These are phyloP conservation scores for Aspergillus clavatus DNA, from an alignment of 2,329 filamentous ascomycete species.

Conservation along the genomic window DNA sequence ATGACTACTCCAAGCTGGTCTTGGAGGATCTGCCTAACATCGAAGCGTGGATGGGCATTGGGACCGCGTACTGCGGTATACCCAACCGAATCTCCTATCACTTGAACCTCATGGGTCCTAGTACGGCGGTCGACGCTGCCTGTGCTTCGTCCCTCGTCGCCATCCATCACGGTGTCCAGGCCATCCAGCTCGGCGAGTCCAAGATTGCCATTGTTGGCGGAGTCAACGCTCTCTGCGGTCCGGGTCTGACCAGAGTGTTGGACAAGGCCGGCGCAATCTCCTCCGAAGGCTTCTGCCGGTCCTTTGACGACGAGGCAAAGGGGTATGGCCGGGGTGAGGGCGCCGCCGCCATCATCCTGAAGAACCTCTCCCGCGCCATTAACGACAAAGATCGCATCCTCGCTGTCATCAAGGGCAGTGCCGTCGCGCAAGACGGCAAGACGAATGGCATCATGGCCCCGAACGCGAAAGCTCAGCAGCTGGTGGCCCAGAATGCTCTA, in stretches of 20 bases:
- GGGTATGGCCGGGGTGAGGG: conserved; percentile 32
- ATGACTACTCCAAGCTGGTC: conserved; percentile 20
- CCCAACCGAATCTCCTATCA: conserved; percentile 33
- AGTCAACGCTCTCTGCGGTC: conserved; percentile 28
- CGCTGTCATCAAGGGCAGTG: conserved; percentile 23
- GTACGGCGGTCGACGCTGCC: conserved; percentile 39
- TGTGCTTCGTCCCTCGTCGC: conserved; percentile 35
- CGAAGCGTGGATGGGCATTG: conserved; percentile 12
- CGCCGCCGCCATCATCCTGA: conserved; percentile 26
- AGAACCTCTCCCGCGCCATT: conserved; percentile 23
- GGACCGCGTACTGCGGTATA: conserved; percentile 26
- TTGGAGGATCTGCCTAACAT: conserved; percentile 12
- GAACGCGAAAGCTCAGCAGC: neutral
- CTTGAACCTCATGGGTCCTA: conserved; percentile 35
- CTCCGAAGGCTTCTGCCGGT: conserved; percentile 21
- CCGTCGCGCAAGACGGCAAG: conserved; percentile 20
- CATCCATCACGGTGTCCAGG: conserved; percentile 18
- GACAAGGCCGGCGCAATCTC: conserved; percentile 31
- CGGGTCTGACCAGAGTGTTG: conserved; percentile 22
- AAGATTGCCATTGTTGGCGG: conserved; percentile 28
- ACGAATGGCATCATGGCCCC: conserved; percentile 8
- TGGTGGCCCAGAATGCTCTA: conserved; percentile 16
- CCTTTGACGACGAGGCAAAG: conserved; percentile 23
- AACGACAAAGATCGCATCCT: conserved; percentile 25
- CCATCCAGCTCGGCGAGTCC: conserved; percentile 12